Conservation (phyloP, 1,284 basidiomycete species). For the Ganoderma boninense region DNA sequence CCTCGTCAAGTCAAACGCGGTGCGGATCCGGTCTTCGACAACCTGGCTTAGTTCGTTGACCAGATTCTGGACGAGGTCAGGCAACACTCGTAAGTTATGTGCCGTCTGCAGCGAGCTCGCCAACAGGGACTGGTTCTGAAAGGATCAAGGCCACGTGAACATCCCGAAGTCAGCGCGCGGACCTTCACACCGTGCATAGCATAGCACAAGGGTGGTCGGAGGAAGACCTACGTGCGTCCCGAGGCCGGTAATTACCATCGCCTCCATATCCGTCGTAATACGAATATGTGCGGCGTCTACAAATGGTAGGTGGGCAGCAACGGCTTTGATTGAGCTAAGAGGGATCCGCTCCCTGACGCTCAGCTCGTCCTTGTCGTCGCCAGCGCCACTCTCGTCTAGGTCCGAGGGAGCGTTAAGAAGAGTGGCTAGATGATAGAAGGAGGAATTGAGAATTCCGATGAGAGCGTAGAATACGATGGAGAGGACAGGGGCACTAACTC, state of each 20-base stretch:
- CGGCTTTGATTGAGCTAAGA: slow-evolving; percentile 74
- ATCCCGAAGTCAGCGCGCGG: neutral
- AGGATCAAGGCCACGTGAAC: neutral
- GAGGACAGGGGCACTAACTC: slow-evolving; percentile 54
- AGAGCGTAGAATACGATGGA: neutral
- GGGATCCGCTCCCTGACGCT: slow-evolving; percentile 40
- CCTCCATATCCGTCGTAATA: slow-evolving; percentile 87
- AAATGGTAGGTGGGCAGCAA: slow-evolving; percentile 73
- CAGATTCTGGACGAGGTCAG: slow-evolving; percentile 83
- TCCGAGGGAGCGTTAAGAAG: slow-evolving; percentile 28
- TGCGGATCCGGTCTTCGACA: slow-evolving; percentile 81
- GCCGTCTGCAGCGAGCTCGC: slow-evolving; percentile 95
- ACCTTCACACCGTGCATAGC: neutral
- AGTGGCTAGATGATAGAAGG: slow-evolving; percentile 27
- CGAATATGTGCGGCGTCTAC: slow-evolving; percentile 75
- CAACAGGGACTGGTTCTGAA: slow-evolving; percentile 86
- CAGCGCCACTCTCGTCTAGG: neutral
- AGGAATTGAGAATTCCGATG: slow-evolving; percentile 26
- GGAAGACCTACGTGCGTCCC: slow-evolving; percentile 66
- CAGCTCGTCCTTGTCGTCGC: slow-evolving; percentile 9
- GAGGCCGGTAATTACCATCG: slow-evolving; percentile 84
- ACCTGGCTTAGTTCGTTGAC: slow-evolving; percentile 85
- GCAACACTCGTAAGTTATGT: slow-evolving; percentile 88
- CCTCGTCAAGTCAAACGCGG: slow-evolving; percentile 85
- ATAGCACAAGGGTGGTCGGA: neutral